Conservation (phyloP, 805 yeast genomes). For the Barnettozyma wickerhamii region DNA sequence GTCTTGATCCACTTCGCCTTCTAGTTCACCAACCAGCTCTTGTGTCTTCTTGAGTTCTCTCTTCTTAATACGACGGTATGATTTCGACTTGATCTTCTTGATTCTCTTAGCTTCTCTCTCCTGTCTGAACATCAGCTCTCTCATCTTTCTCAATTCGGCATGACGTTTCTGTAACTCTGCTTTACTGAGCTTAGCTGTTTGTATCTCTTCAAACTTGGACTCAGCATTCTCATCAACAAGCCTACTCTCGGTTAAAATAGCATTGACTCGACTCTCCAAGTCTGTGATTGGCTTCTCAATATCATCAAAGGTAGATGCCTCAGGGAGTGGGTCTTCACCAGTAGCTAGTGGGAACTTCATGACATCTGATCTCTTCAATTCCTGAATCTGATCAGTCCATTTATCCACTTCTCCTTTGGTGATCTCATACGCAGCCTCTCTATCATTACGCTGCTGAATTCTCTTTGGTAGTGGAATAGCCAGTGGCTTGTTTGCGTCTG, state of each 20-base stretch:
- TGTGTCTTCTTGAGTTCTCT: slow-evolving; percentile 71
- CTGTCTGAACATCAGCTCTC: slow-evolving; percentile 95
- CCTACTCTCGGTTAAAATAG: slow-evolving; percentile 58
- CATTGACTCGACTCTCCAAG: slow-evolving; percentile 62
- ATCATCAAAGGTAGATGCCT: slow-evolving; percentile 54
- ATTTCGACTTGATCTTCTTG: slow-evolving; percentile 91
- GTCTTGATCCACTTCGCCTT: slow-evolving; percentile 48
- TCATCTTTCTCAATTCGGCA: slow-evolving; percentile 81
- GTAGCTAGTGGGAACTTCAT: slow-evolving; percentile 67
- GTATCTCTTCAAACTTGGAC: slow-evolving; percentile 83
- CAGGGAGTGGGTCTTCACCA: slow-evolving; percentile 31
- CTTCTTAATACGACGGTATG: slow-evolving; percentile 81
- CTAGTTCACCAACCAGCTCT: slow-evolving; percentile 45
- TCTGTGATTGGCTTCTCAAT: slow-evolving; percentile 38
- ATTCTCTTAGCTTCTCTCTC: slow-evolving; percentile 87
- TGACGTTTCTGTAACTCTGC: slow-evolving; percentile 78
- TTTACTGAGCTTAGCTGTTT: slow-evolving; percentile 71
- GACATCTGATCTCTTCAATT: slow-evolving; percentile 80
- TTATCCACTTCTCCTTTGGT: slow-evolving; percentile 81
- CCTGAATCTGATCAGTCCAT: slow-evolving; percentile 83
- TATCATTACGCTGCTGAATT: slow-evolving; percentile 78
- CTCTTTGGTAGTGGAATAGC: slow-evolving; percentile 83
- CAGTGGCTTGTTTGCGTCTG: slow-evolving; percentile 44
- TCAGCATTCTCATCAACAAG: slow-evolving; percentile 69
- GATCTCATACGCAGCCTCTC: slow-evolving; percentile 86